A percentile compares a stretch with the other conserved stretches of the same genome.
Conservation (phyloP, 345 rosid genomes). For the Durio zibethinus region DNA sequence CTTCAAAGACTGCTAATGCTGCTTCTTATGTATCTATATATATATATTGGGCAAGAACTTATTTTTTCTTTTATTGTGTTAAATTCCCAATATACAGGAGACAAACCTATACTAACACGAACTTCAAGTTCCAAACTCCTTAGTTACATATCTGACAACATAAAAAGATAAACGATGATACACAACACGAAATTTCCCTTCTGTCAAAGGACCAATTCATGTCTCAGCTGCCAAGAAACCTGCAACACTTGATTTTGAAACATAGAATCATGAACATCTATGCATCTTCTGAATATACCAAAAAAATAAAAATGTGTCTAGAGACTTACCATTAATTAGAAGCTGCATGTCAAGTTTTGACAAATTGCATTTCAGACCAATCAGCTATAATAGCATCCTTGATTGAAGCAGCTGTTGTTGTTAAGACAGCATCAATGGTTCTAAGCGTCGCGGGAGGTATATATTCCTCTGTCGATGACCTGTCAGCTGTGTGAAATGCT, state of each 20-base stretch:
- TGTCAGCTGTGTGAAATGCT: constrained; percentile 28
- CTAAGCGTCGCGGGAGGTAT: constrained; percentile 4
- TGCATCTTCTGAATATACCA: not conserved
- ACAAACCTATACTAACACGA: not conserved
- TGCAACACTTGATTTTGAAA: too few relatives aligned
- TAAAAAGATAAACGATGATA: not conserved
- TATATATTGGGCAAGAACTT: too few relatives aligned
- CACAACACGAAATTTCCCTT: not conserved
- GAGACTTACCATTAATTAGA: not conserved
- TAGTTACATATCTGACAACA: not conserved
- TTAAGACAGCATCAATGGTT: not conserved
- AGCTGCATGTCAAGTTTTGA: not conserved
- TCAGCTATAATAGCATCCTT: not conserved
- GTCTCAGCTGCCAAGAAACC: too few relatives aligned
- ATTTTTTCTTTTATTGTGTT: not conserved
- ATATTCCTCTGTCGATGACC: not conserved
- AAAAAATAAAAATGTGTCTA: not conserved
- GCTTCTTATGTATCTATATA: too few relatives aligned
- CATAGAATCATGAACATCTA: too few relatives aligned
- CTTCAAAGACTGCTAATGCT: not conserved
- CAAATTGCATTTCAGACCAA: not conserved
- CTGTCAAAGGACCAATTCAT: not conserved
- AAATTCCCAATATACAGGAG: not conserved
- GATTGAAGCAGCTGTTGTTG: not conserved
- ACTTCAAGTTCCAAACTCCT: not conserved